These are phyloP conservation scores for Mycena crocata DNA, from an alignment of 768 basidiomycete species.

Conservation along the genomic window DNA sequence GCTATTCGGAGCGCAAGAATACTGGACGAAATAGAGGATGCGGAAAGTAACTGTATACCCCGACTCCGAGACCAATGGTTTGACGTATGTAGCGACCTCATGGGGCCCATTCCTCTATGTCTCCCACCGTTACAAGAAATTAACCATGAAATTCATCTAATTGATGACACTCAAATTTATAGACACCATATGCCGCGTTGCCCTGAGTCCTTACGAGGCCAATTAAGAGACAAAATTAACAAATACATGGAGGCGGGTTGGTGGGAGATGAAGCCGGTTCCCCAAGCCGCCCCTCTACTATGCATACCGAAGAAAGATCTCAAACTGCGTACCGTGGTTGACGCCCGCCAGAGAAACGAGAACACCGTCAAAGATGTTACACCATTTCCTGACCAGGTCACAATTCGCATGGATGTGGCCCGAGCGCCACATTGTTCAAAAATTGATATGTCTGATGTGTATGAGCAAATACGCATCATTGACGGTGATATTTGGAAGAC, in stretches of 20 bases:
- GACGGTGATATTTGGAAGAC: slow-evolving; percentile 37
- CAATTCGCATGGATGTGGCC: slow-evolving; percentile 41
- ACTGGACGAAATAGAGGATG: too few species aligned
- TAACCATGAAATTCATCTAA: slow-evolving; percentile 46
- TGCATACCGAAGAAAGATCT: slow-evolving; percentile 41
- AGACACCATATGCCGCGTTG: slow-evolving; percentile 38
- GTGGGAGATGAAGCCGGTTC: slow-evolving; percentile 21
- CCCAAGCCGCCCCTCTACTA: slow-evolving; percentile 39
- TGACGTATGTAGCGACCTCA: slow-evolving; percentile 25
- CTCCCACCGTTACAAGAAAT: slow-evolving; percentile 44
- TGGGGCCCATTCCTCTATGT: slow-evolving; percentile 22
- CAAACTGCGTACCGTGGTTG: slow-evolving; percentile 46
- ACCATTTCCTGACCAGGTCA: slow-evolving; percentile 35
- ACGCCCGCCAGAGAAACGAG: slow-evolving; percentile 49
- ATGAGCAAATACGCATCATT: slow-evolving; percentile 46
- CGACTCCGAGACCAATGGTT: slow-evolving; percentile 12
- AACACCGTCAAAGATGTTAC: slow-evolving; percentile 55
- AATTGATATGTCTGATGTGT: slow-evolving; percentile 48
- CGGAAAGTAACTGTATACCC: neutral
- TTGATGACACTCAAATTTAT: slow-evolving; percentile 37
- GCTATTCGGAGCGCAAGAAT: neutral
- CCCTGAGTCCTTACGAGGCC: slow-evolving; percentile 35
- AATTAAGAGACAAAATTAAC: slow-evolving; percentile 12
- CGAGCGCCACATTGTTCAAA: slow-evolving; percentile 39
- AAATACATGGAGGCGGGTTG: slow-evolving; percentile 9